Conservation (phyloP, 2,329 filamentous ascomycete genomes). For the Cytospora mali region DNA sequence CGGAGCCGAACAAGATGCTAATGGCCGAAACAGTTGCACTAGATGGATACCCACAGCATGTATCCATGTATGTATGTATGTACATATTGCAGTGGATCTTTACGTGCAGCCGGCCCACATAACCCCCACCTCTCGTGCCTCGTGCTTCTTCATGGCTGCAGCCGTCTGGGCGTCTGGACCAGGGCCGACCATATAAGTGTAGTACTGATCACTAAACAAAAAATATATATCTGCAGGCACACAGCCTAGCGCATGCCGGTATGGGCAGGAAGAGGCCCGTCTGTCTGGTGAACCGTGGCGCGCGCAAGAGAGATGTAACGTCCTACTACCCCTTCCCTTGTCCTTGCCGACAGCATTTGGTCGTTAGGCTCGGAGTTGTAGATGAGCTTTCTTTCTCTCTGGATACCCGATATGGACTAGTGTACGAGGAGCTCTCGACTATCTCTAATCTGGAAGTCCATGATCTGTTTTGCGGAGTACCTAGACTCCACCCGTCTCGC, state of each 20-base stretch:
- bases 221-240: not conserved
- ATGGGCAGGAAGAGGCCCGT: not conserved
- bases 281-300: not conserved
- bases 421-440: not conserved
- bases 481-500: constrained; percentile 3
- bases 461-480: constrained; percentile 4
- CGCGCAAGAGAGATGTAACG: not conserved
- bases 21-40: constrained; percentile 18
- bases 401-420: not conserved
- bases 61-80: constrained; percentile 1
- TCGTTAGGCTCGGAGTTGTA: not conserved
- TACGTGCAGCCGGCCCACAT: not conserved
- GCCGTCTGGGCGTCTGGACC: constrained; percentile 6
- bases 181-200: not conserved
- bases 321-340: not conserved
- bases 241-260: not conserved
- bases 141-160: not conserved
- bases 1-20: constrained; percentile 23
- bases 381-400: not conserved
- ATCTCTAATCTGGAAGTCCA: constrained; percentile 14
- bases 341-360: not conserved
- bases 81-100: not conserved
- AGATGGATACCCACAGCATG: constrained; percentile 8
- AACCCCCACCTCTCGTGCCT: not conserved
- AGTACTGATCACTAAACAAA: not conserved